A percentile compares a stretch with the other conserved stretches of the same genome.
Conservation (phyloP, 139 green algal genomes). For the Yamagishiella unicocca region DNA sequence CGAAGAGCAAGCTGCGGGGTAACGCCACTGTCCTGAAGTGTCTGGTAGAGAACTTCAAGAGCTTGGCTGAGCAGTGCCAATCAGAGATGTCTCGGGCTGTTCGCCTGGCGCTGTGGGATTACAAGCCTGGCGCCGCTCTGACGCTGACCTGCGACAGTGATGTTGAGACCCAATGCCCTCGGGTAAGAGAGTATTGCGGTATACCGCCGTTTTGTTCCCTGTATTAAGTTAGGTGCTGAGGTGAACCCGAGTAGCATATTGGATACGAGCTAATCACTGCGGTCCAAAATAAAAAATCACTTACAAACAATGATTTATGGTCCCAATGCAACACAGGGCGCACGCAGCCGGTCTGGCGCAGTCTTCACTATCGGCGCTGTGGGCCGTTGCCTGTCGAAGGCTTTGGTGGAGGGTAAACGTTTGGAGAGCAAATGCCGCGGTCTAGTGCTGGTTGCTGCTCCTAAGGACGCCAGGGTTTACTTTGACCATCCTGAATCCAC, state of each 20-base stretch:
- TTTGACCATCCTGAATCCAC: constrained; percentile 63
- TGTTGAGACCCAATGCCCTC: constrained; percentile 68
- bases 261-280: too few species aligned
- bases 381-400: constrained; percentile 84
- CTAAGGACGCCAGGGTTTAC: constrained; percentile 71
- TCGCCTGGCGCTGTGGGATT: constrained; percentile 89
- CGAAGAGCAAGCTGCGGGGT: constrained; percentile 66
- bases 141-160: constrained; percentile 83
- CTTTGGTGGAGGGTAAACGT: constrained; percentile 65
- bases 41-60: constrained; percentile 70
- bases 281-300: too few species aligned
- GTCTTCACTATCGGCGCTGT: constrained; percentile 79
- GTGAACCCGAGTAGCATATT: too few species aligned
- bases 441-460: constrained; percentile 81
- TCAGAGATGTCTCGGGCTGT: constrained; percentile 80
- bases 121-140: constrained; percentile 66
- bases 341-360: constrained; percentile 55
- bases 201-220: too few species aligned
- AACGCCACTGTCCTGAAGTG: constrained; percentile 84
- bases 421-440: constrained; percentile 57
- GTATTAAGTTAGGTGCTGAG: too few species aligned
- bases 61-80: constrained; percentile 59
- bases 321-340: constrained; percentile 23
- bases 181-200: constrained; percentile 47
- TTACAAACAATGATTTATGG: too few species aligned